A percentile compares a stretch with the other conserved stretches of the same genome.
phyloP scores from a whole-genome alignment of 2,329 filamentous ascomycete species.

The Fusarium subtropicale region DNA sequence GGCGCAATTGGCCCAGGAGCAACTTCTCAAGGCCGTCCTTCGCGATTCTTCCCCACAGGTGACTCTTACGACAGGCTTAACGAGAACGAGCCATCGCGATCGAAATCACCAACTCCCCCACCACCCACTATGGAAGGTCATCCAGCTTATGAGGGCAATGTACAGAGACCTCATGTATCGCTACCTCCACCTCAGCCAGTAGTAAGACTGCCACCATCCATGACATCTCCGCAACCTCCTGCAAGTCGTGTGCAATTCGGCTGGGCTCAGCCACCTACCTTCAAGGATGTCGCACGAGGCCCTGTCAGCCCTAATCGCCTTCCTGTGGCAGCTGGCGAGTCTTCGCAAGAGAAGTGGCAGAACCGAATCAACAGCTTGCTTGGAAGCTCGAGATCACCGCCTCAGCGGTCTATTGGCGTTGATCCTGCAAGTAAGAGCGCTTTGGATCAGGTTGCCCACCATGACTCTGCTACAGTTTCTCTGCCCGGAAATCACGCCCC shows the following conservation, averaged over 20 bases:
- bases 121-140: constrained; percentile 77
- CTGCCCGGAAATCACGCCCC: constrained; percentile 58
- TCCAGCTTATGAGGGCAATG: constrained; percentile 77
- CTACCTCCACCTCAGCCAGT: constrained; percentile 77
- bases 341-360: constrained; percentile 73
- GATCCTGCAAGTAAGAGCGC: constrained; percentile 75
- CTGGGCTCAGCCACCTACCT: constrained; percentile 53
- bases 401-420: constrained; percentile 69
- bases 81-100: constrained; percentile 55
- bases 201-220: constrained; percentile 80
- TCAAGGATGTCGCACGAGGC: constrained; percentile 48
- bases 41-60: constrained; percentile 71
- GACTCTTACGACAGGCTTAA: constrained; percentile 59
- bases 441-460: constrained; percentile 65
- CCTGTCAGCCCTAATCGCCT: constrained; percentile 39
- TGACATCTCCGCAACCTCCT: constrained; percentile 42
- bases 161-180: constrained; percentile 73
- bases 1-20: constrained; percentile 48
- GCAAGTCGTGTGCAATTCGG: constrained; percentile 46
- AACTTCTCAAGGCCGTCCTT: constrained; percentile 62
- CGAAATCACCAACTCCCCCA: constrained; percentile 74
- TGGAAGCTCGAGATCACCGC: constrained; percentile 71
- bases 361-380: constrained; percentile 85
- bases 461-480: constrained; percentile 75
- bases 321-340: constrained; percentile 50